phyloP scores from a whole-genome alignment of 176 grass and related monocot genomes.

The Triticum urartu region DNA sequence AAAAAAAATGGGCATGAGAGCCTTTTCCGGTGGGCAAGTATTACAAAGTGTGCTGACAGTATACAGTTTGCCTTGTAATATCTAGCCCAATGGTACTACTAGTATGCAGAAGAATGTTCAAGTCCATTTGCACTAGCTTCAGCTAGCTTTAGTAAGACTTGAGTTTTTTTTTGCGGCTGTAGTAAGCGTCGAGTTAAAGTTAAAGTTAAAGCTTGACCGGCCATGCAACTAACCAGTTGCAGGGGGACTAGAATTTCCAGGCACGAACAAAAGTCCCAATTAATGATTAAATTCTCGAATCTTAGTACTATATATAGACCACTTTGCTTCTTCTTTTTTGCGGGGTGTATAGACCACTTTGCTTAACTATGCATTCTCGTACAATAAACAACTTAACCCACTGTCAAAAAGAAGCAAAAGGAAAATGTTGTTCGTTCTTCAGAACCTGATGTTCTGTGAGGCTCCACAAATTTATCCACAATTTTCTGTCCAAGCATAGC shows the following conservation, averaged over 20 bases:
- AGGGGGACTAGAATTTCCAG: background rate
- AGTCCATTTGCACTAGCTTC: background rate
- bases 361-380: background rate
- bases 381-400: background rate
- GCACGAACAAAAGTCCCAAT: background rate
- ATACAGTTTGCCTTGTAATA: too few species aligned
- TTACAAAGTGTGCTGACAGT: background rate
- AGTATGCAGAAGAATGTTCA: background rate
- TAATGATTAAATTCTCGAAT: background rate
- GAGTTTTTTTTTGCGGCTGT: too few species aligned
- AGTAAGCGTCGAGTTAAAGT: background rate
- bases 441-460: slow-evolving; percentile 7
- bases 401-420: background rate
- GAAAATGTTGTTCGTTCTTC: background rate
- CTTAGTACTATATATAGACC: too few species aligned
- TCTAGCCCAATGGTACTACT: too few species aligned
- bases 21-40: too few species aligned
- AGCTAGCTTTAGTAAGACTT: background rate
- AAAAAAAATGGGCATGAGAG: too few species aligned
- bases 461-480: background rate
- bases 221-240: background rate
- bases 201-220: background rate
- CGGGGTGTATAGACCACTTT: background rate
- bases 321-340: too few species aligned
- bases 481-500: background rate